Evolutionary conservation across 108 stramenopile genomes (phyloP).

Genomic region (Cyclostephanos tholiformis): DNA sequence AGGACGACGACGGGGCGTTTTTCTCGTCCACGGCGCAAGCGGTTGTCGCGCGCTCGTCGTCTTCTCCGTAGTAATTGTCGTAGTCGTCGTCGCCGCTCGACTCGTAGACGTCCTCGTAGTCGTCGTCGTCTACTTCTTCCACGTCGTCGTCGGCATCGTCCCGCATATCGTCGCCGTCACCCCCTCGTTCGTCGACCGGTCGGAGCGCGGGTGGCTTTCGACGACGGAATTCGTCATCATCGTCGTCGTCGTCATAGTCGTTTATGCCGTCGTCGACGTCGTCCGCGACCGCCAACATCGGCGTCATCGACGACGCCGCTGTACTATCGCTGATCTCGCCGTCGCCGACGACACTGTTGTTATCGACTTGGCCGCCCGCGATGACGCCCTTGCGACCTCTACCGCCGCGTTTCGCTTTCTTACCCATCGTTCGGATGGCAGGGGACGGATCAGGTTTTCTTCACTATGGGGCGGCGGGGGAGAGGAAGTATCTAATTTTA

Average conservation of each 20-base stretch:
- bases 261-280: neutral
- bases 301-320: neutral
- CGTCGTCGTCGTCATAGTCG: neutral
- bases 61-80: slow-evolving; percentile 20
- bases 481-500: too few relatives aligned
- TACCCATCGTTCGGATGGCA: neutral
- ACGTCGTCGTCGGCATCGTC: slow-evolving; percentile 67
- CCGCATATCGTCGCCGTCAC: neutral
- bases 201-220: neutral
- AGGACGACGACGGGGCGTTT: slow-evolving; percentile 9
- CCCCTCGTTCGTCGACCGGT: neutral
- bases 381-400: neutral
- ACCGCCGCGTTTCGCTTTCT: neutral
- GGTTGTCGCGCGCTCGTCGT: slow-evolving; percentile 44
- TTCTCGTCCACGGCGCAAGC: neutral
- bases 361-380: neutral
- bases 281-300: neutral
- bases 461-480: too few relatives aligned
- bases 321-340: too few relatives aligned
- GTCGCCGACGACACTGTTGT: neutral
- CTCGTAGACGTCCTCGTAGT: slow-evolving; percentile 63
- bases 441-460: too few relatives aligned
- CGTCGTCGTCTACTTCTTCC: slow-evolving; percentile 64
- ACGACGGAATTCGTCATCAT: neutral
- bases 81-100: slow-evolving; percentile 56